Percentiles rank a stretch among this genome's conserved stretches.
Evolutionary conservation across 129 eudicot genomes (phyloP).

Genomic region (Tagetes patula): DNA sequence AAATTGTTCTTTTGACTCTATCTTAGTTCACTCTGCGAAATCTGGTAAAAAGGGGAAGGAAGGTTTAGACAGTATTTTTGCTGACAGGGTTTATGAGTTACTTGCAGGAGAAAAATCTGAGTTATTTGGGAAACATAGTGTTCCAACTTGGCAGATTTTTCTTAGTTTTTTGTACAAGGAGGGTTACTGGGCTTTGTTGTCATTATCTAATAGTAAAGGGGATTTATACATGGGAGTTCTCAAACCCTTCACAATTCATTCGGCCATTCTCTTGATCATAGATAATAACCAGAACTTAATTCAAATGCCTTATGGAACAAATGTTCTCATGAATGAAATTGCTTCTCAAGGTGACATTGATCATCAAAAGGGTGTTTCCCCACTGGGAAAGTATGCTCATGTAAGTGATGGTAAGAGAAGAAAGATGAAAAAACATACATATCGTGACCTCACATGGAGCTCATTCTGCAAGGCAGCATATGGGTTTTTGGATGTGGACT

Average conservation of each 20-base stretch:
- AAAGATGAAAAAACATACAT: constrained; percentile 38
- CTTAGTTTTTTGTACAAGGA: constrained; percentile 62
- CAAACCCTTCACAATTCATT: constrained; percentile 72
- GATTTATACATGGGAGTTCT: constrained; percentile 52
- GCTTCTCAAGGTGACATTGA: constrained; percentile 29
- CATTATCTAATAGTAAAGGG: constrained; percentile 54
- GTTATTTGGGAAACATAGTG: constrained; percentile 16
- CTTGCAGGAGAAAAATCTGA: constrained; percentile 43
- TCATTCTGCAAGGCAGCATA: constrained; percentile 63
- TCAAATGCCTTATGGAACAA: constrained; percentile 21
- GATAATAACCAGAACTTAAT: constrained; percentile 23
- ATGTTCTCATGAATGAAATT: constrained; percentile 9
- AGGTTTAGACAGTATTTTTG: constrained; percentile 34
- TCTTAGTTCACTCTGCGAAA: constrained; percentile 50
- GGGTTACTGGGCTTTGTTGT: constrained; percentile 64
- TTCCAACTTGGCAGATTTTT: constrained; percentile 82
- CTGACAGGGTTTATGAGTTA: constrained; percentile 62
- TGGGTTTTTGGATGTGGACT: constrained; percentile 49
- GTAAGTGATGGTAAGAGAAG: constrained; percentile 45
- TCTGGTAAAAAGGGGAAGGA: constrained; percentile 45
- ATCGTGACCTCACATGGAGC: constrained; percentile 67
- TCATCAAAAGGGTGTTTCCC: constrained; percentile 40
- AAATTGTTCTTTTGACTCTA: constrained; percentile 22
- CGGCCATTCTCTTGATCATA: constrained; percentile 49
- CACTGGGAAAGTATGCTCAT: constrained; percentile 37